phyloP scores from a whole-genome alignment of 2,329 filamentous ascomycete species.

The Colletotrichum simmondsii region DNA sequence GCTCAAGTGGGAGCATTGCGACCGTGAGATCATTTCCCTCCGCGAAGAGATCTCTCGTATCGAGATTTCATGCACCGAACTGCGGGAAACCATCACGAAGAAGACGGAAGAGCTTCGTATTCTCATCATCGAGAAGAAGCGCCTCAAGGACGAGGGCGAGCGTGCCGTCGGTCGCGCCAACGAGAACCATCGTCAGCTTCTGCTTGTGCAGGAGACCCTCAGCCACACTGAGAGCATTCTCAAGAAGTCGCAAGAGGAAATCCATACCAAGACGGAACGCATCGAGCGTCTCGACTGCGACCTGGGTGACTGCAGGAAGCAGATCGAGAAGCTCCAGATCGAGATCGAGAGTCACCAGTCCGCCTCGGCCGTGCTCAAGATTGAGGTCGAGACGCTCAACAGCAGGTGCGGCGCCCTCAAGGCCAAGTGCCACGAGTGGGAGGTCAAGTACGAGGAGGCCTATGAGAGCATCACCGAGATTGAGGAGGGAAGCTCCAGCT shows the following conservation, averaged over 20 bases:
- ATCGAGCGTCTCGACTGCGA: slow-evolving; percentile 17
- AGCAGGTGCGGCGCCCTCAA: slow-evolving; percentile 8
- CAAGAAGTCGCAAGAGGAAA: slow-evolving; percentile 15
- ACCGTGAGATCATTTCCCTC: slow-evolving; percentile 10
- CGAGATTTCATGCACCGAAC: neutral
- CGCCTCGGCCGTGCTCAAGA: neutral
- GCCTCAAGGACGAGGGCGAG: slow-evolving; percentile 18
- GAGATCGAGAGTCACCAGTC: slow-evolving; percentile 17
- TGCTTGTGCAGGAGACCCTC: slow-evolving; percentile 13
- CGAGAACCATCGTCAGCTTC: slow-evolving; percentile 24
- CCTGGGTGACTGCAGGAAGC: neutral
- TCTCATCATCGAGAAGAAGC: slow-evolving; percentile 26
- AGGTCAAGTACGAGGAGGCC: slow-evolving; percentile 21
- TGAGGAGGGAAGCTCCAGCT: slow-evolving; percentile 25
- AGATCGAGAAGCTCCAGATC: slow-evolving; percentile 7
- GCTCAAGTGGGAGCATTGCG: slow-evolving; percentile 27
- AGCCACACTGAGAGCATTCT: slow-evolving; percentile 12
- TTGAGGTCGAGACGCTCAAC: slow-evolving; percentile 17
- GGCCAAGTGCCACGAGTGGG: slow-evolving; percentile 28
- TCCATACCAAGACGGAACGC: slow-evolving; percentile 18
- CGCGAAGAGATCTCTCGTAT: slow-evolving; percentile 25
- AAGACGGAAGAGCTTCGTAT: slow-evolving; percentile 23
- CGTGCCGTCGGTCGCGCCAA: slow-evolving; percentile 8
- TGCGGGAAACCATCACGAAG: slow-evolving; percentile 13
- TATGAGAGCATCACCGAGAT: slow-evolving; percentile 29